Conservation (phyloP, 345 rosid species). For the Limnanthes douglasii region DNA sequence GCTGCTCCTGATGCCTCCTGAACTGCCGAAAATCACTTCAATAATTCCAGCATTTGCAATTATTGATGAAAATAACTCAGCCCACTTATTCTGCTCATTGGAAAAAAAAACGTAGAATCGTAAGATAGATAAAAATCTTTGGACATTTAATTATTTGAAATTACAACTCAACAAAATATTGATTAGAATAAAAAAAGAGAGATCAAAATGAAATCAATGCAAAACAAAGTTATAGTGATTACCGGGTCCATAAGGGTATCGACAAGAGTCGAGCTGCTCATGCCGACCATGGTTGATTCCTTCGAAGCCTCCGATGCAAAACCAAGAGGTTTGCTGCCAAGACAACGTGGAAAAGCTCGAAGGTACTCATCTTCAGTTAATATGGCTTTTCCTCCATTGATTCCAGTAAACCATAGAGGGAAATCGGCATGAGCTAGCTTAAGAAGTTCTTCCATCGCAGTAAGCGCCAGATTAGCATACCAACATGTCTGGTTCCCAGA, state of each 20-base stretch:
- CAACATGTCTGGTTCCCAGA: conserved; percentile 14
- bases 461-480: conserved; percentile 35
- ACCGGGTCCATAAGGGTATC: conserved; percentile 71
- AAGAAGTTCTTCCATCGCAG: conserved; percentile 43
- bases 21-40: conserved; percentile 34
- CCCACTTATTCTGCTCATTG: conserved; percentile 55
- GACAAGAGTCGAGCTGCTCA: conserved; percentile 36
- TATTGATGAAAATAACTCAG: conserved; percentile 41
- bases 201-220: too few species aligned
- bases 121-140: conserved; percentile 1
- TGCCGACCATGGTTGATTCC: conserved; percentile 33
- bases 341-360: conserved; percentile 25
- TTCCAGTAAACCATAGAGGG: conserved; percentile 35
- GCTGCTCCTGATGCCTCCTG: conserved; percentile 30
- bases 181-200: not conserved
- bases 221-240: too few species aligned
- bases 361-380: conserved; percentile 40
- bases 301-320: conserved; percentile 36
- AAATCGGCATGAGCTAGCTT: conserved; percentile 33
- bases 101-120: conserved; percentile 3
- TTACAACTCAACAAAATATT: not conserved
- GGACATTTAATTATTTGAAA: not conserved
- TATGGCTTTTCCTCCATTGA: conserved; percentile 25
- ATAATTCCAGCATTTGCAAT: conserved; percentile 26
- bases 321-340: conserved; percentile 17